Evolutionary conservation across 352 stramenopile species (phyloP), one percentile per base, ranked within the genome.

Genomic region (Phytophthora fragariaefolia): DNA sequence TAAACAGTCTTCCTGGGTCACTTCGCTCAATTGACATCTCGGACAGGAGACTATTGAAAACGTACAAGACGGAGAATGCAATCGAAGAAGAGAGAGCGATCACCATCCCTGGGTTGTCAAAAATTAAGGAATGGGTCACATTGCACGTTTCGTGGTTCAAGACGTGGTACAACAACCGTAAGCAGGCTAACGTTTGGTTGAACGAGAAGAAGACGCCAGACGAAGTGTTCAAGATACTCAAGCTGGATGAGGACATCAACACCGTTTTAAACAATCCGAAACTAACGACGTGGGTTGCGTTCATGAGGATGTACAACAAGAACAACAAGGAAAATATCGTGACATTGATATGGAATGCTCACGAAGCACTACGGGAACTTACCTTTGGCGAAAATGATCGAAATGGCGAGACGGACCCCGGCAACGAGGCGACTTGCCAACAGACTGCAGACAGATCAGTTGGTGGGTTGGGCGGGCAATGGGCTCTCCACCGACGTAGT

Each of bases 251-350:
- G 50, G 34, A 23, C 36, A 51, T 8, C 3, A 12, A 57, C 9
- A 38, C 9, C 1, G 27, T 68, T 32, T 4, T 68, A 20, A 32
- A 24, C 12, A 55, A 26, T 8, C 18, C 32, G 6, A 47, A 63
- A 7, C 22, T 63, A 1, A 46, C 8, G 26, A 38, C 24, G 3
- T 64, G 56, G 56, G 47, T 18, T 12, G 32, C 23, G 20, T 64
- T 50, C 32, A 49, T 64, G 27, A 59, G 12, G 23, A 22, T 24
- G 26, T 53, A 53, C 47, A 53, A 53, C 47, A 49, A 48, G 6
- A 58, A 58, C 15, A 58, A 58, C 23, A 12, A 17, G 12, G 13
- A 49, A 10, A 38, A 28, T 20, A 6, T 17, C 6, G 26, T 53
- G 24, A 40, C 12, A 4, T 30, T 53, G 47, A 36, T 53, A 4